These are phyloP conservation scores for Rhododendron griersonianum DNA, from an alignment of 148 eudicot species.

Conservation along the genomic window DNA sequence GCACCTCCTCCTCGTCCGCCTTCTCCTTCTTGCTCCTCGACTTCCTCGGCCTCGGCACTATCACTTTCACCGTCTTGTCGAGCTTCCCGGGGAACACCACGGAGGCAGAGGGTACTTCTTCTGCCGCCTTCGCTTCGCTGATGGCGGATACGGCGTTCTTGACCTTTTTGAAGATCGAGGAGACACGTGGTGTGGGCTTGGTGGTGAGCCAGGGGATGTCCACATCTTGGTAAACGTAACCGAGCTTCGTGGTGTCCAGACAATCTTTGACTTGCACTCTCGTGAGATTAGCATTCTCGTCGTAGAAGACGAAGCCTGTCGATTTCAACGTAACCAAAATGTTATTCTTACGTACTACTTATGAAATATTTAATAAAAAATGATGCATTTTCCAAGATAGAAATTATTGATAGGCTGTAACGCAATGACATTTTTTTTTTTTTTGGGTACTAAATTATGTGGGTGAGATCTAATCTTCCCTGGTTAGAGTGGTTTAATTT, in stretches of 20 bases:
- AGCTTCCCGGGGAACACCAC: constrained; percentile 42
- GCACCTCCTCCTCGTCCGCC: constrained; percentile 48
- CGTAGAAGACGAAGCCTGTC: too few species aligned
- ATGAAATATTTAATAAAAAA: too few species aligned
- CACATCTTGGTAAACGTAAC: constrained; percentile 59
- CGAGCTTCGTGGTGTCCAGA: constrained; percentile 34
- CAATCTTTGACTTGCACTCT: too few species aligned
- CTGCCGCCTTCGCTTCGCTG: constrained; percentile 34
- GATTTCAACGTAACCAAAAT: too few species aligned
- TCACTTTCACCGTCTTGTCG: constrained; percentile 32
- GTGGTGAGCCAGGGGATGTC: constrained; percentile 50
- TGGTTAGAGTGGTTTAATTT: too few species aligned
- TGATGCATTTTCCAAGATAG: too few species aligned
- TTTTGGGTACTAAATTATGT: too few species aligned
- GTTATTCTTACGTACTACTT: too few species aligned
- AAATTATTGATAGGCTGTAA: too few species aligned
- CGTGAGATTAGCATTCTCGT: too few species aligned
- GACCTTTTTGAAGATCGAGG: constrained; percentile 11
- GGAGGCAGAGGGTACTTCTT: background rate
- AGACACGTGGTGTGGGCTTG: constrained; percentile 27
- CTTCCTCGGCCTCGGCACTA: constrained; percentile 63
- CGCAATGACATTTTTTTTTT: too few species aligned
- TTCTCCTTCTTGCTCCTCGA: constrained; percentile 58
- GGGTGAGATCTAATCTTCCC: too few species aligned
- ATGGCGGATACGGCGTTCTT: constrained; percentile 14